A percentile compares a stretch with the other conserved stretches of the same genome.
These are phyloP conservation scores for Cercophora sp. DNA, from an alignment of 495 filamentous ascomycete genomes.

Conservation along the genomic window DNA sequence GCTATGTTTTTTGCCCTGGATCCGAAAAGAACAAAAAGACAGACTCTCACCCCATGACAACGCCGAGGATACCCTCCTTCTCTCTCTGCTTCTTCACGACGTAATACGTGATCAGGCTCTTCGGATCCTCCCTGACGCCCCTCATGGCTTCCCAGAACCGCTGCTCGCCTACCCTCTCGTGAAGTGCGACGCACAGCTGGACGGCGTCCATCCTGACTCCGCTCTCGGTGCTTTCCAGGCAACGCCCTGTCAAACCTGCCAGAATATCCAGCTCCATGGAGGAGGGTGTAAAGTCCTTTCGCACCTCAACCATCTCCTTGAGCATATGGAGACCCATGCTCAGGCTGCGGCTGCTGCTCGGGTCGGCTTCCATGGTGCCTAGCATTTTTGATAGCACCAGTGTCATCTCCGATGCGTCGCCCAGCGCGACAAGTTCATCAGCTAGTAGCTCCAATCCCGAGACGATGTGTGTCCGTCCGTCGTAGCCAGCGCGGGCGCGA, in stretches of 20 bases:
- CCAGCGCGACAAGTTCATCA: conserved; percentile 47
- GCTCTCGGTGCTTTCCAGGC: conserved; percentile 66
- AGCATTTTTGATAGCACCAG: conserved; percentile 44
- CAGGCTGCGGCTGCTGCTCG: conserved; percentile 28
- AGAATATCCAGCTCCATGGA: conserved; percentile 43
- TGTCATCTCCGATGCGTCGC: conserved; percentile 47
- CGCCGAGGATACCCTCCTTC: background rate
- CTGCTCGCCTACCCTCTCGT: conserved; percentile 61
- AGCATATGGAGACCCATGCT: conserved; percentile 62
- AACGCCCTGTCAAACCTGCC: conserved; percentile 54
- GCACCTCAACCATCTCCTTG: conserved; percentile 45
- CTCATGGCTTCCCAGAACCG: conserved; percentile 63
- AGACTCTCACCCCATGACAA: background rate
- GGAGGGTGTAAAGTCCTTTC: conserved; percentile 35
- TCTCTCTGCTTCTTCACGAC: conserved; percentile 63
- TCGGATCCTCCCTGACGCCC: conserved; percentile 60
- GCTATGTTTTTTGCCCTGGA: background rate
- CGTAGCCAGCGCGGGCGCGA: conserved; percentile 58
- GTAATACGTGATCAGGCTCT: conserved; percentile 80
- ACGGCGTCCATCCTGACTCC: conserved; percentile 77
- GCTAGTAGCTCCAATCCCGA: conserved; percentile 52
- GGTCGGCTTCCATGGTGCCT: conserved; percentile 32
- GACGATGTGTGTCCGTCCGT: conserved; percentile 50
- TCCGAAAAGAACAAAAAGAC: too few species aligned
- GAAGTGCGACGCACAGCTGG: conserved; percentile 69